phyloP scores from a whole-genome alignment of 306 rosid genomes.

The Cicer pinnatifidum region DNA sequence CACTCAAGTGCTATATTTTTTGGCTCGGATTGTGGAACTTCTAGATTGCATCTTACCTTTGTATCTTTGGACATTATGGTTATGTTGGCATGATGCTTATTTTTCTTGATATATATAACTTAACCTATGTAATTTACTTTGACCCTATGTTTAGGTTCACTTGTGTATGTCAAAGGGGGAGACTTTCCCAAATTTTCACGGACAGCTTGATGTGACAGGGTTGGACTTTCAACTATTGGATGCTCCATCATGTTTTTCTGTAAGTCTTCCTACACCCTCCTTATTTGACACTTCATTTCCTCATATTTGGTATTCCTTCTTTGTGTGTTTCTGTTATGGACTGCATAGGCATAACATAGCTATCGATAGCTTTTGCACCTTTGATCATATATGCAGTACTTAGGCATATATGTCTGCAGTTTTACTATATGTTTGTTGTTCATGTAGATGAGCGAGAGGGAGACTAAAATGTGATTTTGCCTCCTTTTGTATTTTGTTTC shows the following conservation, averaged over 20 bases:
- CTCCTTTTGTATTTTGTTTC: constrained; percentile 48
- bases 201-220: constrained; percentile 90
- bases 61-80: constrained; percentile 17
- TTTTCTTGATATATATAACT: constrained; percentile 34
- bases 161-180: constrained; percentile 92
- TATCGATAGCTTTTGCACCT: constrained; percentile 36
- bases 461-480: constrained; percentile 38
- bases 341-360: background rate
- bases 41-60: constrained; percentile 4
- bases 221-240: constrained; percentile 77
- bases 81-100: constrained; percentile 13
- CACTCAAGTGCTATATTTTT: background rate
- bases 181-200: constrained; percentile 87
- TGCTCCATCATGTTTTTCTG: constrained; percentile 89
- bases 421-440: constrained; percentile 29
- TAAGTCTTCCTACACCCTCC: constrained; percentile 51
- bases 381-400: constrained; percentile 15
- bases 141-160: constrained; percentile 71
- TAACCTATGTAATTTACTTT: constrained; percentile 28
- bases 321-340: constrained; percentile 17
- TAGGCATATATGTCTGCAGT: constrained; percentile 25
- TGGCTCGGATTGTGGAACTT: constrained; percentile 5
- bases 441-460: constrained; percentile 6
- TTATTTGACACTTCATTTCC: constrained; percentile 39
- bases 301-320: constrained; percentile 33